Evolutionary conservation across 2,329 filamentous ascomycete genomes (phyloP), one percentile per base, ranked within the genome.

Genomic region (Chaetomium strumarium): DNA sequence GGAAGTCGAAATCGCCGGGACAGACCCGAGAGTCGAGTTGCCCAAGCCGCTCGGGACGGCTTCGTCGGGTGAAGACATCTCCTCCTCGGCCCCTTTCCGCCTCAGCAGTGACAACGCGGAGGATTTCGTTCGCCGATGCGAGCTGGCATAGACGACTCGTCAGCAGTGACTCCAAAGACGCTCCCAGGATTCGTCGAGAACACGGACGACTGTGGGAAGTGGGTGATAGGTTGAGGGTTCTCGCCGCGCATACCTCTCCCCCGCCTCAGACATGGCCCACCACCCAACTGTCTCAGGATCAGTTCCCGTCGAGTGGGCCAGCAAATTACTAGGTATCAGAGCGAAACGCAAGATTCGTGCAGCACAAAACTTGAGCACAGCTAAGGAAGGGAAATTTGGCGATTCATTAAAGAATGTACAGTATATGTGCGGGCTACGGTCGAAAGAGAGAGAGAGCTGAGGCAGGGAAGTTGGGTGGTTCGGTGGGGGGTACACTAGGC

Each of bases 41-140:
- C 50, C 67, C 68, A 73, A 57, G 40, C 41, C 20, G 39, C 46
- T 31, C 16, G 43, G n/a, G 10, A 37, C 31, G 19, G 43, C 42
- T 12, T 72, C 72, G 66, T 79, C 76, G 62, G 79, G 75, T 14
- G 72, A 72, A 40, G 56, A 60, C 49, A 55, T 70, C 58, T 77
- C 75, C 61, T 80, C 77, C 64, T 78, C 74, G 60, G 72, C 70
- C 57, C 68, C 69, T 61, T 72, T 77, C 58, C 77, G 74, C 56
- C 78, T 72, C 65, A 84, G 67, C 64, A 84, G 64, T 65, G 78
- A 72, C 59, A 81, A 67, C 43, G 77, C 72, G 46, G 72, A 71
- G 38, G 75, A 80, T 65, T 76, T 83, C 52, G 79, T 78, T 56
- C 75, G 77, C 68, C 75, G 78, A 63, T 80, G 78, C 29, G 56